These are phyloP conservation scores for Leucocoprinus leucothites DNA, from an alignment of 768 basidiomycete genomes.

Conservation along the genomic window DNA sequence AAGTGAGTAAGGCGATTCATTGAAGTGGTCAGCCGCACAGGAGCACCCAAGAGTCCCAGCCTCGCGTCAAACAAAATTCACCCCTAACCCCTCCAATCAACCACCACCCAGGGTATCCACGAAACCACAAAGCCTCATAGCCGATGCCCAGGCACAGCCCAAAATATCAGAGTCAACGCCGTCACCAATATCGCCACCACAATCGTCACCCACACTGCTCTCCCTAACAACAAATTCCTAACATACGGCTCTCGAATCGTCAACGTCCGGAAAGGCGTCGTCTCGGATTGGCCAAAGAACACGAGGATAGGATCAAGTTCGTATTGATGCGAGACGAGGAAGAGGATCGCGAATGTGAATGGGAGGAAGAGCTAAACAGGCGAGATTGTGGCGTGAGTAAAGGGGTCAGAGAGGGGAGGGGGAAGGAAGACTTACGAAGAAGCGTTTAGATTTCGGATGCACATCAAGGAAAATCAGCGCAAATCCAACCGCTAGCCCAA, in stretches of 20 bases:
- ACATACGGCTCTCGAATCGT: constrained; percentile 93
- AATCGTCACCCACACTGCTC: constrained; percentile 88
- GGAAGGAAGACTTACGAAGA: constrained; percentile 73
- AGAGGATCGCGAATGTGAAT: constrained; percentile 84
- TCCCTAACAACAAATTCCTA: constrained; percentile 81
- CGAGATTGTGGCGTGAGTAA: constrained; percentile 14
- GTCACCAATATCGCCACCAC: constrained; percentile 76
- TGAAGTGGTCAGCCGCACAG: too few relatives aligned
- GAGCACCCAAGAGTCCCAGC: too few relatives aligned
- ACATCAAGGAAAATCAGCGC: constrained; percentile 93
- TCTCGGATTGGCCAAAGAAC: constrained; percentile 91
- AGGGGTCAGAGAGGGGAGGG: not conserved
- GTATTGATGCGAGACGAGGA: constrained; percentile 94
- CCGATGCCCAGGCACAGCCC: constrained; percentile 93
- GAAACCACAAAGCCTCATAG: constrained; percentile 38
- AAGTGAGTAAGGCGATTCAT: too few relatives aligned
- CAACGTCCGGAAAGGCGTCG: constrained; percentile 94
- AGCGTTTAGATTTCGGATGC: constrained; percentile 85
- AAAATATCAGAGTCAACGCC: constrained; percentile 87
- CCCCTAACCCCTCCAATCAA: too few relatives aligned
- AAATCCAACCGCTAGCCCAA: constrained; percentile 89
- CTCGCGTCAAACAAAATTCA: too few relatives aligned
- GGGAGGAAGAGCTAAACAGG: constrained; percentile 85
- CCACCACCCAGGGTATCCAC: too few relatives aligned
- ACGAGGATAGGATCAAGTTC: constrained; percentile 96